These are phyloP conservation scores for Globisporangium canariense DNA, from an alignment of 352 stramenopile genomes.

Conservation along the genomic window DNA sequence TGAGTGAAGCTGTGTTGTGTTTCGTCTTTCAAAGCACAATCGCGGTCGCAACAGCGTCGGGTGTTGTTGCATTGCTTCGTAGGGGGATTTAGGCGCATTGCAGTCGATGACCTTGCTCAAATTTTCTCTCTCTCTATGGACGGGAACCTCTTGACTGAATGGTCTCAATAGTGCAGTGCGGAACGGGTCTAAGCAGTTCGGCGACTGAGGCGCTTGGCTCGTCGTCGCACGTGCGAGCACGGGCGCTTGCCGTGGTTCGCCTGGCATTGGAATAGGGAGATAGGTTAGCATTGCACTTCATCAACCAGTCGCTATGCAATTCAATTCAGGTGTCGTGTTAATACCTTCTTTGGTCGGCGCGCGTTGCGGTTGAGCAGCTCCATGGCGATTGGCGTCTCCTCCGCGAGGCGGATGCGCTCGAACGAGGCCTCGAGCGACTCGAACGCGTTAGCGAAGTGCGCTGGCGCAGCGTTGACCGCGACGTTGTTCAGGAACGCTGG, in stretches of 20 bases:
- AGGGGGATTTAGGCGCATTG: slow-evolving; percentile 3
- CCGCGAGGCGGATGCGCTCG: slow-evolving; percentile 42
- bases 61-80: background rate
- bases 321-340: background rate
- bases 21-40: slow-evolving; percentile 3
- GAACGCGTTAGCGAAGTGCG: slow-evolving; percentile 13
- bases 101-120: background rate
- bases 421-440: slow-evolving; percentile 26
- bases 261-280: slow-evolving; percentile 22
- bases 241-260: slow-evolving; percentile 87
- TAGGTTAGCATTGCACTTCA: background rate
- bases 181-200: slow-evolving; percentile 30
- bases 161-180: background rate
- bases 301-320: background rate
- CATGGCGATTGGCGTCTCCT: slow-evolving; percentile 57
- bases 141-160: background rate
- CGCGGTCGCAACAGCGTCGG: background rate
- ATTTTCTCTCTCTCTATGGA: slow-evolving; percentile 16
- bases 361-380: slow-evolving; percentile 82
- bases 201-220: slow-evolving; percentile 73
- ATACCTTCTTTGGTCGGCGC: slow-evolving; percentile 78
- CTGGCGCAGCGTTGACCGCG: background rate
- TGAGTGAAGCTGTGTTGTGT: background rate
- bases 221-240: slow-evolving; percentile 77
- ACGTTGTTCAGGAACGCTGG: slow-evolving; percentile 12